Conservation (phyloP, 2,329 filamentous ascomycete species). For the Pseudopithomyces maydicus region DNA sequence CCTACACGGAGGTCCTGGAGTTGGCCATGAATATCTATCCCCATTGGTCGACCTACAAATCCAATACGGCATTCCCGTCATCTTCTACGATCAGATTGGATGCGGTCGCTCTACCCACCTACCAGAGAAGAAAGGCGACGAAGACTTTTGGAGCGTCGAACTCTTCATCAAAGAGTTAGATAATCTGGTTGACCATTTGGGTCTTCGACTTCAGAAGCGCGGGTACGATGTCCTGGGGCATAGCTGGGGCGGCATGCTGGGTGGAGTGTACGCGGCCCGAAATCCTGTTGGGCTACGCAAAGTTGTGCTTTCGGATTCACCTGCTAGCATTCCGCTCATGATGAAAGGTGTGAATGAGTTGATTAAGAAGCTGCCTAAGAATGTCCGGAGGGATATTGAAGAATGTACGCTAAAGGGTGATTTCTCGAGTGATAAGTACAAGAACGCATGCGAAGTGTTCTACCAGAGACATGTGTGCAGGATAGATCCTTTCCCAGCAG, state of each 20-base stretch:
- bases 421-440: constrained; percentile 17
- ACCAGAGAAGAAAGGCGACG: constrained; percentile 51
- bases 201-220: constrained; percentile 43
- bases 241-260: constrained; percentile 61
- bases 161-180: constrained; percentile 58
- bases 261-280: constrained; percentile 45
- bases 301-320: constrained; percentile 40
- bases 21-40: constrained; percentile 30
- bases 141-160: constrained; percentile 54
- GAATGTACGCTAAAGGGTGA: constrained; percentile 14
- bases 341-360: constrained; percentile 24
- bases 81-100: constrained; percentile 62
- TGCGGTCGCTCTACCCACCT: constrained; percentile 57
- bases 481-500: constrained; percentile 17
- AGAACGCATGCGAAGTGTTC: constrained; percentile 15
- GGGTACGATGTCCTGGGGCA: constrained; percentile 55
- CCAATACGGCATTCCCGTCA: constrained; percentile 49
- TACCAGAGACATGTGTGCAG: constrained; percentile 11
- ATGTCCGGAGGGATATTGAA: constrained; percentile 22
- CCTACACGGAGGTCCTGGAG: constrained; percentile 49
- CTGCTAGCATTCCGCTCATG: constrained; percentile 24
- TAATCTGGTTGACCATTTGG: constrained; percentile 52
- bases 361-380: constrained; percentile 21
- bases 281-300: constrained; percentile 38
- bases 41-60: constrained; percentile 46